phyloP scores from a whole-genome alignment of 2,329 filamentous ascomycete genomes.

The Harringtonia lauricola region DNA sequence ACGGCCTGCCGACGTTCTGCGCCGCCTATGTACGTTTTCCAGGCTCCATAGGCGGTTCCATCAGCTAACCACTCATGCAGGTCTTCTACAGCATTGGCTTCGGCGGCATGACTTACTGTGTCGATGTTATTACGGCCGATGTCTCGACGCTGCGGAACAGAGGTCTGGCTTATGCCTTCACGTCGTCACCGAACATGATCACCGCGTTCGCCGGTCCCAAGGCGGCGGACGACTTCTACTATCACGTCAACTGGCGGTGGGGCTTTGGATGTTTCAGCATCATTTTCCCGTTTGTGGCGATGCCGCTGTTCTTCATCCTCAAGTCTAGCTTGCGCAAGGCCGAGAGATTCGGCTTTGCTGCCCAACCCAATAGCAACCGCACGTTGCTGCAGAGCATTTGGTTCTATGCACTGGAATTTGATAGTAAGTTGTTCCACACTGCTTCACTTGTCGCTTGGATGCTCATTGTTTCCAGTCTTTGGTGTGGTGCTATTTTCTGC shows the following conservation, averaged over 20 bases:
- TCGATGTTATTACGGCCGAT: conserved; percentile 55
- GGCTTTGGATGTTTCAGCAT: conserved; percentile 52
- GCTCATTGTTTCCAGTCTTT: conserved; percentile 13
- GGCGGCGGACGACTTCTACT: conserved; percentile 39
- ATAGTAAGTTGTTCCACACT: neutral
- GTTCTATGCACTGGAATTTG: conserved; percentile 46
- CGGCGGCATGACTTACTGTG: conserved; percentile 24
- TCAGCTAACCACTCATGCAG: conserved; percentile 10
- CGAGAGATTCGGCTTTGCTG: conserved; percentile 31
- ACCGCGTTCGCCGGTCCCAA: conserved; percentile 50
- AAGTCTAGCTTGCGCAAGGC: conserved; percentile 47
- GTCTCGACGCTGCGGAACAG: conserved; percentile 53
- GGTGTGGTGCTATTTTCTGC: conserved; percentile 46
- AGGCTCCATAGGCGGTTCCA: no score
- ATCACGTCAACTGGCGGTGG: conserved; percentile 52
- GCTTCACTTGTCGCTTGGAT: neutral
- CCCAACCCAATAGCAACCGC: conserved; percentile 26
- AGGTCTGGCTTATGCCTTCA: conserved; percentile 49
- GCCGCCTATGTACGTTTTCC: conserved; percentile 37
- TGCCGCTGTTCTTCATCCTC: conserved; percentile 45
- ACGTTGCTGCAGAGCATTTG: conserved; percentile 33
- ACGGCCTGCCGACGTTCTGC: conserved; percentile 39
- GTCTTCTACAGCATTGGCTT: conserved; percentile 53
- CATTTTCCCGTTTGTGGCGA: conserved; percentile 44
- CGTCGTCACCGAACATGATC: conserved; percentile 50